Base-by-base conservation (phyloP, 345 rosid genomes). In the Limnanthes douglasii region DNA sequence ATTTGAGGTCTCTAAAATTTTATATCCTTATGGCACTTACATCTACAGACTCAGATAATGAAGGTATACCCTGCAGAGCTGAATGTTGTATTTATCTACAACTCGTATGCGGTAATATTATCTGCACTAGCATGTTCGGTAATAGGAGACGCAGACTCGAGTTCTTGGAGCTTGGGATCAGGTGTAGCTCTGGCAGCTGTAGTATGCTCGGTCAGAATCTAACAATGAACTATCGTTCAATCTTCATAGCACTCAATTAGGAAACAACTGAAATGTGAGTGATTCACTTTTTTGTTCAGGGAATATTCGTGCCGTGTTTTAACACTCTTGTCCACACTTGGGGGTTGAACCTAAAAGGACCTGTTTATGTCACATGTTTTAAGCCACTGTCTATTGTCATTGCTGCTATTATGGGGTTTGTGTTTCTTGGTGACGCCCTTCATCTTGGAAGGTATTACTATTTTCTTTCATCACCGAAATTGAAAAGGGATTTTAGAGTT, bases 11-110 rank as follows among this genome's bases (percentile, higher is more conserved):
- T n/a, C n/a, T n/a, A n/a, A n/a, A n/a, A n/a, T n/a, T n/a, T 1
- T 9, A 6, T 10, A 10, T 18, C 23, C 41, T 13, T 48, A 19
- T n/a, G n/a, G n/a, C n/a, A n/a, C n/a, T n/a, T 41, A 19, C 45
- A 14, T n/a, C 44, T 37, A 18, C 45, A 73, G 74, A 34, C 71
- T 11, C 58, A 34, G 21, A 18, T 69, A 28, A 54, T 73, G 71
- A 38, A 52, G 54, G 40, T 48, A 17, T 66, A 61, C 40, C 74
- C 71, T 21, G 59, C 47, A 39, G 62, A 48, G 43, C 8, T 64
- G 24, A 39, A 41, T 1, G 43, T 63, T 8, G 50, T 45, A 0
- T 52, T 61, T 43, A 37, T 57, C 12, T 46, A 39, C 60, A 27
- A n/a, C 49, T 45, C 61, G 19, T 52, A 27, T 3, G 34, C 20